Evolutionary conservation across 768 basidiomycete species (phyloP), one percentile per base, ranked within the genome.

Genomic region (Trametes villosa): DNA sequence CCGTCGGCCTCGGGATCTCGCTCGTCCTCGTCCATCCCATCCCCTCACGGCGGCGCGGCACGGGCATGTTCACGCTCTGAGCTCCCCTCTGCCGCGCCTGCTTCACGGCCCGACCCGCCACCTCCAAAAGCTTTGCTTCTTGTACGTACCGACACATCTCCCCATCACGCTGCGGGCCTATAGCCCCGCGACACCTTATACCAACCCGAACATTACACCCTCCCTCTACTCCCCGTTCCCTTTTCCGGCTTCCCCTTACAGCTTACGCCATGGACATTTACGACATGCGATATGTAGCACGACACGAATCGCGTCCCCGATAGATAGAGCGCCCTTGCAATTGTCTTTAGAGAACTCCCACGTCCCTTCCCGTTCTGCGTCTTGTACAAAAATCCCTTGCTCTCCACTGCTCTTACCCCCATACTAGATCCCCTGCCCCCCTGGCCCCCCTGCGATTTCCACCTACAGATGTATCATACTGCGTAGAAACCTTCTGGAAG

Each of bases 1-100:
- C 91, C 0, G 89, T 95, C 62, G 92, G 92, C 5, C 75, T 93
- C 5, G 88, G 89, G 15, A 80, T 91, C 38, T 82, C 87, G 4
- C 77, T 91, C 22, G 86, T 84, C 1, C 70, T 89, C 24, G 85
- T 89, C 3, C 82, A 87, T 71, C 87, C 86, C 4, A 77, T 87
- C 36, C 84, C 81, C 67, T 85, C 85, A 60, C 76, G 82, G 24
- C 76, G 79, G 53, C 76, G 85, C 11, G 83, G 85, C 33, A 82
- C 79, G 8, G 86, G 86, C 1, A 74, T 88, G 57, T 88, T 88
- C 68, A 88, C 62, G 53, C 41, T 63, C 1, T 63, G 48, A 63
- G 9, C 33, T 3, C 44, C 13, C 44, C 11, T 9, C 22, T 30
- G 50, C 8, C 22, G n/a, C 22, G 7, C 27, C 24, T 29, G 15